These are phyloP conservation scores for Phytophthora pisi DNA, from an alignment of 352 stramenopile species.

Conservation along the genomic window DNA sequence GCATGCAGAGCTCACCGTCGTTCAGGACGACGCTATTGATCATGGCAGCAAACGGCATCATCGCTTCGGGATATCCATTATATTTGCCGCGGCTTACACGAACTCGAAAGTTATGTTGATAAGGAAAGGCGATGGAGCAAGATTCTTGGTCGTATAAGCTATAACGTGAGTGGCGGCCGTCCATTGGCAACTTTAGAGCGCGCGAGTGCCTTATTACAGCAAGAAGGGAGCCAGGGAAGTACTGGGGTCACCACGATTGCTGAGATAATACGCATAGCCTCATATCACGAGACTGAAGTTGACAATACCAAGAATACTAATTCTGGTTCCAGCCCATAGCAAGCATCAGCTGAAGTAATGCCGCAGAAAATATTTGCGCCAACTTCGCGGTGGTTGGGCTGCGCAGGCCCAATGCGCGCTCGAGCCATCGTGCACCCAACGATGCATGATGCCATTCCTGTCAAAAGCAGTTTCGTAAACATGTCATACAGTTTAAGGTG, in stretches of 20 bases:
- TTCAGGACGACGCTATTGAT: neutral
- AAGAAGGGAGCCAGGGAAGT: neutral
- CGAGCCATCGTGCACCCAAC: neutral
- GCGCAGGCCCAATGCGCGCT: too few relatives aligned
- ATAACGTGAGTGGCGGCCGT: neutral
- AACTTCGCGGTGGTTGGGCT: neutral
- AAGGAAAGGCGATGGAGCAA: neutral
- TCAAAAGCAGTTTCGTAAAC: neutral
- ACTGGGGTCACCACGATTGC: neutral
- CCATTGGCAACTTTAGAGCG: neutral
- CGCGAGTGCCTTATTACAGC: neutral
- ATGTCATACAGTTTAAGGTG: neutral
- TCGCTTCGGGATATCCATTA: neutral
- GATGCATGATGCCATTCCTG: neutral
- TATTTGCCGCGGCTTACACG: neutral
- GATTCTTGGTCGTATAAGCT: too few relatives aligned
- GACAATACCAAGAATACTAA: neutral
- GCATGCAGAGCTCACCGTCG: neutral
- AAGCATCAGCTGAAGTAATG: neutral
- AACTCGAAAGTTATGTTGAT: neutral
- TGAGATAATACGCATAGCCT: neutral
- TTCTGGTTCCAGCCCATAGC: neutral
- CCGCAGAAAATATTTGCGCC: neutral
- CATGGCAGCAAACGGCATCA: neutral
- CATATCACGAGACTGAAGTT: neutral